phyloP scores from a whole-genome alignment of 2,329 filamentous ascomycete genomes.

The Plenodomus tracheiphilus region DNA sequence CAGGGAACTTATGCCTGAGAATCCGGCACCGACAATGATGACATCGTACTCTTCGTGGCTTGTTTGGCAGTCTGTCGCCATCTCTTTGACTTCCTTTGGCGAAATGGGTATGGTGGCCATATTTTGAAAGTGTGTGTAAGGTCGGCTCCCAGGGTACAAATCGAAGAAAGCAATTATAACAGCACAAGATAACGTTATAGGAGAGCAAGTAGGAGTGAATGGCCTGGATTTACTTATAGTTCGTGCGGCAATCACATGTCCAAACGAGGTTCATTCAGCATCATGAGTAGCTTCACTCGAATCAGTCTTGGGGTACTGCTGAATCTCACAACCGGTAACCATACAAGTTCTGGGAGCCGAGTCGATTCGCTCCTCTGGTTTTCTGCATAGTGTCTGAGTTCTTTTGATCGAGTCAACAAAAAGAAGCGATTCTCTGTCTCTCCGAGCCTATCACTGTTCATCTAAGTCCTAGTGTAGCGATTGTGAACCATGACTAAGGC shows the following conservation, averaged over 20 bases:
- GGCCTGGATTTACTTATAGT: no score
- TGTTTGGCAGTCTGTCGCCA: conserved; percentile 1
- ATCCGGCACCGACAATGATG: conserved; percentile 32
- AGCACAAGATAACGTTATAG: background rate
- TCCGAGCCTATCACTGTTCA: no score
- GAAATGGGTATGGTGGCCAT: background rate
- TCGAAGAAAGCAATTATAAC: background rate
- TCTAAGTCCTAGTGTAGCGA: no score
- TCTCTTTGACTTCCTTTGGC: background rate
- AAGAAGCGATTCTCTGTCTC: no score
- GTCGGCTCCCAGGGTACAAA: background rate
- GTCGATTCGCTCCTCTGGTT: no score
- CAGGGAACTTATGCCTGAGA: conserved; percentile 26
- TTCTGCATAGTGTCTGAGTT: no score
- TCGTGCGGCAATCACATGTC: no score
- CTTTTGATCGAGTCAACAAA: no score
- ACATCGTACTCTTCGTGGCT: conserved; percentile 16
- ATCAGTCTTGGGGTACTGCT: background rate
- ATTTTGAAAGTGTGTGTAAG: background rate
- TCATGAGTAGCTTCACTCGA: background rate
- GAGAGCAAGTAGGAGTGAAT: no score
- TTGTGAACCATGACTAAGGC: no score
- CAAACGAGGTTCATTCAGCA: background rate
- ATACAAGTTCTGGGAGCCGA: no score
- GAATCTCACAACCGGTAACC: no score